Evolutionary conservation across 768 basidiomycete species (phyloP), one percentile per base, ranked within the genome.

Genomic region (Mycena maculata): DNA sequence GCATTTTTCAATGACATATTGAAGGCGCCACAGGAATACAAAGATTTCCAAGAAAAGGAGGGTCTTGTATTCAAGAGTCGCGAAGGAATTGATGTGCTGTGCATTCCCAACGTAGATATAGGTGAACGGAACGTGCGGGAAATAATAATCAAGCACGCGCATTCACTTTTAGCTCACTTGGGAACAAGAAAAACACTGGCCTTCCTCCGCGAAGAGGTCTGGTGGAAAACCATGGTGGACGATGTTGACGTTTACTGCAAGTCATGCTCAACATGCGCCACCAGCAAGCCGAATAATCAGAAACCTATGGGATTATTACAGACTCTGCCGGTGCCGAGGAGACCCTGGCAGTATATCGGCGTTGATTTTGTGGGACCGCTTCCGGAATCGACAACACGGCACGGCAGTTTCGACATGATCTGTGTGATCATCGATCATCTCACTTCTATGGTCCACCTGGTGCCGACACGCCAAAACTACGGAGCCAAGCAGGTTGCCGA

Each of bases 81-180:
- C 0, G 71, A 65, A 0, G 68, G 48, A 1, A 31, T 28, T 4
- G 22, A 22, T 0, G 15, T 60, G 0, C 38, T 79, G 0, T 77
- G 76, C 48, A 65, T 81, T 0, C 79, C 77, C 0, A 65, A 77
- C 28, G 48, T 75, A 18, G 22, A 20, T 12, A 48, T 74, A 0
- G 67, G 61, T 0, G 65, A 45, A 0, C 44, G 69, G 4, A 54
- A 44, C 0, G 39, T 76, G 0, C 52, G 74, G 0, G 80, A 80
- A 44, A 54, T 74, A 0, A 16, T 82, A 0, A 81, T 82, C 0
- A 62, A 55, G 0, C 80, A 81, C 11, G 80, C 79, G 0, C 81
- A 82, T 36, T 79, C 78, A 1, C 12, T 82, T 0, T 59, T 82
- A 2, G 81, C 80, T 0, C 81, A 82, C 38, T 65, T 82, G 0